Base-by-base conservation (phyloP, 2,329 filamentous ascomycete species). In the Plenodomus biglobosus region DNA sequence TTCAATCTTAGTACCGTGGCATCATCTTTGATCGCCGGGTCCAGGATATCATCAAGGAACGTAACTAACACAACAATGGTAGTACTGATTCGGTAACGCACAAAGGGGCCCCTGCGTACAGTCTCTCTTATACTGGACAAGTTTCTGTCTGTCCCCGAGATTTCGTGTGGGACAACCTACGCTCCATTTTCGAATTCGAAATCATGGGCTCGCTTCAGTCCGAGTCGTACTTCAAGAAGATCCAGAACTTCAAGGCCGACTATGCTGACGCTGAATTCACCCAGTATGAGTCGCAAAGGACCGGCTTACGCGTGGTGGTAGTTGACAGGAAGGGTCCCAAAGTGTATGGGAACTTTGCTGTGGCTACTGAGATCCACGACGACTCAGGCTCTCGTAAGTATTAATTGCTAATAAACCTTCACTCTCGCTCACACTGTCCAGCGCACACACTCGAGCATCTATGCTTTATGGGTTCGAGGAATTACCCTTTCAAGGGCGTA, bases 311-410 rank as follows among this genome's bases (percentile, higher is more conserved):
- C 60, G 88, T 96, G 27, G 85, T 96, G 35, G 89, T 96, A 41
- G 90, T 95, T 59, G 88, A 97, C 69, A 86, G 91, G 61, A 85
- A 94, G 69, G 92, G 94, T 0, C 94, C 94, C n/a, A 97, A 96
- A 72, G 65, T 70, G 2, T 87, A 89, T 59, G 94, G 94, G 27
- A 96, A 95, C 74, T 99, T 99, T 73, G 87, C 92, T 27, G 81
- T 99, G 44, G 94, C 94, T 27, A 99, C 94, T 2, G 94, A 99
- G 74, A 97, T 99, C 62, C 87, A 95, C 63, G 94, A 99, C 75
- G 91, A 99, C 71, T 97, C 92, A 10, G 94, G 94, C 35, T 88
- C 94, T 13, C 94, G 71, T 72, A 53, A 56, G 64, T 59, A 18
- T 19, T 30, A 5, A 5, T 10, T n/a, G 18, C n/a, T n/a, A n/a